Percentiles rank a stretch among this genome's conserved stretches.
phyloP scores from a whole-genome alignment of 257 asterid genomes.

The Solanum neorickii region DNA sequence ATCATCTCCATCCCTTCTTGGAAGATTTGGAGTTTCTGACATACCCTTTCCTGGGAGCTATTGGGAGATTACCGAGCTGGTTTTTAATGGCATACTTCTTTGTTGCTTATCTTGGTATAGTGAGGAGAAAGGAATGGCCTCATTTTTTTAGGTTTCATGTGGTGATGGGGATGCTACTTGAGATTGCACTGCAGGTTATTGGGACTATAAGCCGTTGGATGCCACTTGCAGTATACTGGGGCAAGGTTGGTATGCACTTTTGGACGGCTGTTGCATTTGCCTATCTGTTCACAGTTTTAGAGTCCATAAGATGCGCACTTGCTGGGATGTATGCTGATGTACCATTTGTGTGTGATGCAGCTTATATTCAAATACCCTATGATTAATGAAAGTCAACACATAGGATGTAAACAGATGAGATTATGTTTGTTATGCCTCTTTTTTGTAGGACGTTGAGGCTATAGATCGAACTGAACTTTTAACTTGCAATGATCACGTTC shows the following conservation, averaged over 20 bases:
- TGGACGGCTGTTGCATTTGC: conserved; percentile 71
- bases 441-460: background rate
- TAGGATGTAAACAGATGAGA: background rate
- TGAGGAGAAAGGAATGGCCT: conserved; percentile 93
- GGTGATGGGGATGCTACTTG: conserved; percentile 87
- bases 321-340: conserved; percentile 85
- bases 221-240: conserved; percentile 74
- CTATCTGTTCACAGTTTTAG: conserved; percentile 68
- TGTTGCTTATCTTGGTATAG: conserved; percentile 71
- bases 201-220: conserved; percentile 85
- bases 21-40: conserved; percentile 63
- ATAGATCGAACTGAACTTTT: background rate
- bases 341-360: conserved; percentile 87
- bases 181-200: conserved; percentile 70
- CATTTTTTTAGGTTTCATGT: conserved; percentile 87
- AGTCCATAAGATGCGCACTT: conserved; percentile 70
- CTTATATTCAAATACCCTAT: conserved; percentile 82
- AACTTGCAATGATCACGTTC: background rate
- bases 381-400: conserved; percentile 24
- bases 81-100: conserved; percentile 81
- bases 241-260: conserved; percentile 79
- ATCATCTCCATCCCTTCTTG: conserved; percentile 63
- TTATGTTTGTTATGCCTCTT: background rate
- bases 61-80: conserved; percentile 77
- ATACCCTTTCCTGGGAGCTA: conserved; percentile 52